Evolutionary conservation across 1,139 yeast species (phyloP).

Genomic region (Taiozyma sp.): DNA sequence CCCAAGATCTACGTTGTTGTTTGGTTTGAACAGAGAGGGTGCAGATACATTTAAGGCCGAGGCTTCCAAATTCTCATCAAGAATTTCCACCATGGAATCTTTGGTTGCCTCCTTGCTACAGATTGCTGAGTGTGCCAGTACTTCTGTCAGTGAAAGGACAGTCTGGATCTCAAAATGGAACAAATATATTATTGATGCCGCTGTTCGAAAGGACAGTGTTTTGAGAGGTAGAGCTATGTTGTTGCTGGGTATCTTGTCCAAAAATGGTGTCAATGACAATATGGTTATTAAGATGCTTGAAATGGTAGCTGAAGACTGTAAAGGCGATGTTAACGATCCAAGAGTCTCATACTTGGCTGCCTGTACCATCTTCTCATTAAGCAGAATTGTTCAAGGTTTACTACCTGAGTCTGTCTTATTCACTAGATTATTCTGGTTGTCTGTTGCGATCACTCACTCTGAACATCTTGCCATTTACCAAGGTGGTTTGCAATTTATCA

Average conservation of each 20-base stretch:
- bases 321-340: slow-evolving; percentile 24
- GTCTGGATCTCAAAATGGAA: slow-evolving; percentile 72
- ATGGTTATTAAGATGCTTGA: slow-evolving; percentile 45
- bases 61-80: slow-evolving; percentile 44
- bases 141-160: slow-evolving; percentile 38
- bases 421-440: slow-evolving; percentile 66
- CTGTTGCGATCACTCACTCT: slow-evolving; percentile 35
- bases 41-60: slow-evolving; percentile 34
- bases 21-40: slow-evolving; percentile 72
- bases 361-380: slow-evolving; percentile 40
- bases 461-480: slow-evolving; percentile 46
- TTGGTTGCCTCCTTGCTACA: slow-evolving; percentile 59
- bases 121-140: slow-evolving; percentile 51
- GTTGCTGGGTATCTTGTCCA: slow-evolving; percentile 67
- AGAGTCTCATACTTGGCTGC: slow-evolving; percentile 27
- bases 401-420: slow-evolving; percentile 50
- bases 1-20: slow-evolving; percentile 68
- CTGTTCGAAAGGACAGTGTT: slow-evolving; percentile 55
- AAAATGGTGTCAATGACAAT: slow-evolving; percentile 57
- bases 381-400: slow-evolving; percentile 62
- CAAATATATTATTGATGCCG: slow-evolving; percentile 60
- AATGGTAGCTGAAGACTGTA: slow-evolving; percentile 25
- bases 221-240: slow-evolving; percentile 72
- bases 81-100: slow-evolving; percentile 54
- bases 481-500: slow-evolving; percentile 44